Conservation (phyloP, 2,329 filamentous ascomycete genomes). For the Anthostomella pinea region DNA sequence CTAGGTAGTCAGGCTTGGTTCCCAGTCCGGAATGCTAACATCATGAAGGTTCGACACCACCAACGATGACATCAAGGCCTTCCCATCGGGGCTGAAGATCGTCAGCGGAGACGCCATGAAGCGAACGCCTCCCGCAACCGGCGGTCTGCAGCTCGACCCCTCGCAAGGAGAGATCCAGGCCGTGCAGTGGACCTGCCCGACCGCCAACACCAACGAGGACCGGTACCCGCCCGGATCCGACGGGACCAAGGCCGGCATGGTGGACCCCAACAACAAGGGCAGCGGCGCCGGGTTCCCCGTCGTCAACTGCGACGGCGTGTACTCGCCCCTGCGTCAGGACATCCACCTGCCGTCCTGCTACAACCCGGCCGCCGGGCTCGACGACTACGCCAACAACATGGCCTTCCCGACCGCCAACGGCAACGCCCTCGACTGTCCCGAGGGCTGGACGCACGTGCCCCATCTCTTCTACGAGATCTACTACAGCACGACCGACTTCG, state of each 20-base stretch:
- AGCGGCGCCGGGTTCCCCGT: slow-evolving; percentile 64
- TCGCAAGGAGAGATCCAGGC: slow-evolving; percentile 49
- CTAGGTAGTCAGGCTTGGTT: no score
- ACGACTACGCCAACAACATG: slow-evolving; percentile 62
- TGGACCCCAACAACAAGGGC: slow-evolving; percentile 50
- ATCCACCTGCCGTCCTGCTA: slow-evolving; percentile 72
- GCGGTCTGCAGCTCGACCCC: slow-evolving; percentile 48
- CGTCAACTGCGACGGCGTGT: slow-evolving; percentile 61
- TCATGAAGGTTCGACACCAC: slow-evolving; percentile 52
- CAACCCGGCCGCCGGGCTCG: slow-evolving; percentile 58
- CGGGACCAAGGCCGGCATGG: slow-evolving; percentile 51
- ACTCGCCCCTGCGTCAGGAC: slow-evolving; percentile 60
- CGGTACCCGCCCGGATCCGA: slow-evolving; percentile 54
- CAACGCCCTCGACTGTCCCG: slow-evolving; percentile 51
- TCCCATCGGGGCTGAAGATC: slow-evolving; percentile 69
- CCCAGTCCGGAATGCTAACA: no score
- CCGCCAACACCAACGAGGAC: slow-evolving; percentile 41
- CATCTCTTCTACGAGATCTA: slow-evolving; percentile 57
- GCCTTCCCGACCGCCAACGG: slow-evolving; percentile 51
- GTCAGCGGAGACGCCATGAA: slow-evolving; percentile 60
- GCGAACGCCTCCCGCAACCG: slow-evolving; percentile 53
- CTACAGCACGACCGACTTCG: slow-evolving; percentile 53
- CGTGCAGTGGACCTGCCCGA: slow-evolving; percentile 60
- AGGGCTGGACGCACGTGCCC: slow-evolving; percentile 51
- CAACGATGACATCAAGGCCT: slow-evolving; percentile 64